These are phyloP conservation scores for Diospyros lotus DNA, from an alignment of 148 eudicot genomes.

Conservation along the genomic window DNA sequence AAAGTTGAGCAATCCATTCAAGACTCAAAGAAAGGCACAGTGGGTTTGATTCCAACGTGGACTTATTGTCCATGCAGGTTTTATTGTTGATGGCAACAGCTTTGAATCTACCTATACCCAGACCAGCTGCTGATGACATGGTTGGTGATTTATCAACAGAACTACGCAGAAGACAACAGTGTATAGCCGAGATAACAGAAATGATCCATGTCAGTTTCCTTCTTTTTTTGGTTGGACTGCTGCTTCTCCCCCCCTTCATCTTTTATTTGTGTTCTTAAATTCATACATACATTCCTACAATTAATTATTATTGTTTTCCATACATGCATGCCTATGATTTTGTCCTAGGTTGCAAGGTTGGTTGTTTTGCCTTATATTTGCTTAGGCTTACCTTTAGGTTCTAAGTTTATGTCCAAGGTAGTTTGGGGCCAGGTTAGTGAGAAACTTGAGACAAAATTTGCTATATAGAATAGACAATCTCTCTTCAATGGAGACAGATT, in stretches of 20 bases:
- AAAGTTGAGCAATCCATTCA: too few species aligned
- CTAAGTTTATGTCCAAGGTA: too few species aligned
- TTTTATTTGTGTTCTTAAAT: neutral
- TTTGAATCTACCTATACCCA: slow-evolving; percentile 47
- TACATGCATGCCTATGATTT: neutral
- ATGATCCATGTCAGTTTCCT: slow-evolving; percentile 83
- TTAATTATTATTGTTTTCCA: neutral
- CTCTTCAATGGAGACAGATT: too few species aligned
- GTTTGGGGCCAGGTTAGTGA: too few species aligned
- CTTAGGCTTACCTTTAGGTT: too few species aligned
- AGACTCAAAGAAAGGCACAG: too few species aligned
- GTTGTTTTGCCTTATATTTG: too few species aligned
- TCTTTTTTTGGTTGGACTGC: neutral
- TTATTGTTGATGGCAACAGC: slow-evolving; percentile 91
- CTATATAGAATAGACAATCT: too few species aligned
- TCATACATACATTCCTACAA: neutral
- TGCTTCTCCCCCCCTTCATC: neutral
- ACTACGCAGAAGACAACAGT: slow-evolving; percentile 71
- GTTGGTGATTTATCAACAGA: slow-evolving; percentile 47
- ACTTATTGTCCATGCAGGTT: slow-evolving; percentile 43
- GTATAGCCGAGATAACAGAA: slow-evolving; percentile 85
- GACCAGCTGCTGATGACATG: slow-evolving; percentile 28
- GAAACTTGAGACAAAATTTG: too few species aligned
- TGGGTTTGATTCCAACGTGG: too few species aligned
- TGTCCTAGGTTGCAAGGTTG: too few species aligned